Conservation (phyloP, 2,329 filamentous ascomycete species). For the Fusarium sp. region DNA sequence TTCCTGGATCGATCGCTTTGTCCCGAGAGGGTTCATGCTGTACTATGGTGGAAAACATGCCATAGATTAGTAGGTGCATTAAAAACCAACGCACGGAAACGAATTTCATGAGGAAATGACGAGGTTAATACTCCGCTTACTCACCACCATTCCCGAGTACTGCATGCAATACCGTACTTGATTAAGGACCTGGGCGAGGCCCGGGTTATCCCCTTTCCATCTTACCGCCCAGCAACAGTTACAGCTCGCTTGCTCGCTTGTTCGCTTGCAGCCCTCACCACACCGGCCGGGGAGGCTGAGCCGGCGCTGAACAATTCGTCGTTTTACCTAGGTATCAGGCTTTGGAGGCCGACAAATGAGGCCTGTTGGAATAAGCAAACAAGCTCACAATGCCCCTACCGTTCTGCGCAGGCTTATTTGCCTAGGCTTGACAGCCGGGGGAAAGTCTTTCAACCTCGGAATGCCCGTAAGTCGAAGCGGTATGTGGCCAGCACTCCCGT, state of each 20-base stretch:
- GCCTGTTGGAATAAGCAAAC: conserved; percentile 30
- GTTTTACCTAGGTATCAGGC: conserved; percentile 23
- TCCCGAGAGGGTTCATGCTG: conserved; percentile 11
- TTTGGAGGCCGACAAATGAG: conserved; percentile 25
- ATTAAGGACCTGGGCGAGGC: conserved; percentile 1
- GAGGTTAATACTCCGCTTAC: conserved; percentile 10
- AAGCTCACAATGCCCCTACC: background rate
- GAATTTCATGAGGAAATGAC: conserved; percentile 4
- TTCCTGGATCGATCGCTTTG: background rate
- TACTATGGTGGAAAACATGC: background rate
- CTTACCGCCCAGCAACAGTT: conserved; percentile 33
- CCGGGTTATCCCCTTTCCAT: conserved; percentile 1
- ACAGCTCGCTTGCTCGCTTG: conserved; percentile 24
- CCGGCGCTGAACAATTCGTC: conserved; percentile 32
- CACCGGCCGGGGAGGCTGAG: conserved; percentile 38
- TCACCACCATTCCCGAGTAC: background rate
- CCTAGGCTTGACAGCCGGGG: conserved; percentile 8
- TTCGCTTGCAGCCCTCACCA: conserved; percentile 36
- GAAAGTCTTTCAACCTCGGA: conserved; percentile 8
- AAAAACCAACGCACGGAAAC: background rate
- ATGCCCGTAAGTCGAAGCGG: conserved; percentile 7
- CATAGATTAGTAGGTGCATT: background rate
- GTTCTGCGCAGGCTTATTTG: conserved; percentile 5
- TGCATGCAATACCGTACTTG: background rate
- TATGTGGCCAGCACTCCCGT: background rate